Percentiles rank a stretch among this genome's conserved stretches.
phyloP scores from a whole-genome alignment of 805 yeast species.

The Suhomyces sp. region DNA sequence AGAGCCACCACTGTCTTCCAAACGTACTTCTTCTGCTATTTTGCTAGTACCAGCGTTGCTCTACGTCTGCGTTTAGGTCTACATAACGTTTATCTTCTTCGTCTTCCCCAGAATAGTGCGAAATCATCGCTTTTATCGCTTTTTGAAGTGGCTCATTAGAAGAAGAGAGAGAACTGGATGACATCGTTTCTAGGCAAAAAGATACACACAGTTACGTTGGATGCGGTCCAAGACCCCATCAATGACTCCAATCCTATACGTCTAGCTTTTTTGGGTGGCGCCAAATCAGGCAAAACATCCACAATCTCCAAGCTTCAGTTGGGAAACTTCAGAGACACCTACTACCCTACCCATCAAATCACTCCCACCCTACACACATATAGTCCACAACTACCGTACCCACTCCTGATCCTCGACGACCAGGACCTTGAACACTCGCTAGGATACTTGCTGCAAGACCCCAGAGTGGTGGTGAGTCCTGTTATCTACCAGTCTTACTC shows the following conservation, averaged over 20 bases:
- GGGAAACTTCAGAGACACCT: slow-evolving; percentile 58
- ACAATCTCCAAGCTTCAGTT: slow-evolving; percentile 48
- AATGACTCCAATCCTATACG: slow-evolving; percentile 45
- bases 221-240: slow-evolving; percentile 10
- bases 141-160: not conserved
- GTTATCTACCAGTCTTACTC: slow-evolving; percentile 23
- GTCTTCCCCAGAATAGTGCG: not conserved
- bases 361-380: slow-evolving; percentile 58
- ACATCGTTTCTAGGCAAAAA: slow-evolving; percentile 3
- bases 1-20: not conserved
- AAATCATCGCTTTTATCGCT: not conserved
- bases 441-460: slow-evolving; percentile 8
- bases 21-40: not conserved
- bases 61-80: not conserved
- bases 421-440: slow-evolving; percentile 12
- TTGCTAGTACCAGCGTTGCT: not conserved
- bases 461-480: slow-evolving; percentile 25
- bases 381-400: slow-evolving; percentile 31
- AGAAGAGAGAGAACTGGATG: not conserved
- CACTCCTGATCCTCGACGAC: slow-evolving; percentile 25
- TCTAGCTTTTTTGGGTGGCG: slow-evolving; percentile 59
- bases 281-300: slow-evolving; percentile 59
- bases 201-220: not conserved
- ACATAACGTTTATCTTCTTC: not conserved
- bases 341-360: slow-evolving; percentile 69